A percentile compares a stretch with the other conserved stretches of the same genome.
phyloP scores from a whole-genome alignment of 2,329 filamentous ascomycete genomes.

The Monilinia polystroma region DNA sequence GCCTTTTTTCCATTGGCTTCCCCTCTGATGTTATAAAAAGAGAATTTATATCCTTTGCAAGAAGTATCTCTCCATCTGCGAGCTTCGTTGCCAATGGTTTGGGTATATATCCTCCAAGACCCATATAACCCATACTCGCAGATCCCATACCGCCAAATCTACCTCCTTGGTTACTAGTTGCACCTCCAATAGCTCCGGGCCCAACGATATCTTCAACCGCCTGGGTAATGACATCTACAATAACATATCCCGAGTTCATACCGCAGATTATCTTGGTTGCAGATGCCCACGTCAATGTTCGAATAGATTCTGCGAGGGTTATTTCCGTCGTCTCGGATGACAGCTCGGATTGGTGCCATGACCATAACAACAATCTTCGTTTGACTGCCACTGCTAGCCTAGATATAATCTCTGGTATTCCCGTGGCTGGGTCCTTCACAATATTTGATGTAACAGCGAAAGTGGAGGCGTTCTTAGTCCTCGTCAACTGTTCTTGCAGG shows the following conservation, averaged over 20 bases:
- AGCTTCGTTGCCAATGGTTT: slow-evolving; percentile 84
- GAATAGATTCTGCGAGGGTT: slow-evolving; percentile 76
- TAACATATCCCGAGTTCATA: slow-evolving; percentile 85
- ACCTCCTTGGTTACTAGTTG: slow-evolving; percentile 50
- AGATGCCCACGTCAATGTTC: slow-evolving; percentile 87
- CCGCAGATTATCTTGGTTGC: slow-evolving; percentile 85
- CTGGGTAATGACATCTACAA: slow-evolving; percentile 78
- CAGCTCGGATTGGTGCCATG: slow-evolving; percentile 93
- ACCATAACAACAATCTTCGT: slow-evolving; percentile 84
- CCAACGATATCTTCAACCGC: slow-evolving; percentile 76
- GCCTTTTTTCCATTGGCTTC: slow-evolving; percentile 75
- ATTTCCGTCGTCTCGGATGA: slow-evolving; percentile 72
- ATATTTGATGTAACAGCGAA: slow-evolving; percentile 97
- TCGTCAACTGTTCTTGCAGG: slow-evolving; percentile 73
- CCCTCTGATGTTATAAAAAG: slow-evolving; percentile 85
- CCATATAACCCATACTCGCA: slow-evolving; percentile 95
- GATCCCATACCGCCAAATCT: slow-evolving; percentile 81
- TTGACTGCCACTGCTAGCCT: slow-evolving; percentile 91
- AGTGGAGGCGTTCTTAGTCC: slow-evolving; percentile 82
- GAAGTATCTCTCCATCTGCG: slow-evolving; percentile 76
- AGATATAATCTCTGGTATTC: slow-evolving; percentile 90
- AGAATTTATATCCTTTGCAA: slow-evolving; percentile 98
- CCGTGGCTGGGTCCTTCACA: slow-evolving; percentile 80
- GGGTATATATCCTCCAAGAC: slow-evolving; percentile 85
- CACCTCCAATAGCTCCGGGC: slow-evolving; percentile 67